Base-by-base conservation (phyloP, 768 basidiomycete species). In the Piloderma croceum region DNA sequence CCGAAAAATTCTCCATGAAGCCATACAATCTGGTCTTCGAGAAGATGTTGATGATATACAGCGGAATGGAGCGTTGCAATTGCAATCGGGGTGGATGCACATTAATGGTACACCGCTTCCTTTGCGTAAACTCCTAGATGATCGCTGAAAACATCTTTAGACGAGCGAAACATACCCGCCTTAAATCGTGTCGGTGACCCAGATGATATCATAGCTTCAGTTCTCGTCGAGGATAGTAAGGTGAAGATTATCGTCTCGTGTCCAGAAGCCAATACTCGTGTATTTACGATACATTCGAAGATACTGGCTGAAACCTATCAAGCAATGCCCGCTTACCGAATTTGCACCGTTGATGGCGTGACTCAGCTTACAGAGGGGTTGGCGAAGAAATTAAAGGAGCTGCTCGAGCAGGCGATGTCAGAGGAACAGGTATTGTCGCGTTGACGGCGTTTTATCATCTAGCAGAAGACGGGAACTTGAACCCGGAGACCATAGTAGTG, bases 81-180 rank as follows among this genome's bases (percentile, higher is more conserved):
- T 79, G 3, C 75, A 74, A 44, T 60, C 76, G 15, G 88, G 88
- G n/a, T 90, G 88, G 88, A 83, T 90, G 82, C 88, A 90, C 54
- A 79, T 90, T 34, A 76, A 88, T 32, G 75, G 75, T 71, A 42
- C 23, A 64, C 32, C 17, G 23, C 3, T 20, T 19, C 4, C 7
- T 33, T 34, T 13, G 4, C 10, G 17, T 19, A 29, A 15, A 22
- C 1, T 10, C 32, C 24, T 36, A 13, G 37, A 50, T 31, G 38
- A 22, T 22, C 27, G 6, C 24, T n/a, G n/a, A 31, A 38, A 25
- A 15, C 6, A 3, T 24, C 15, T 36, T 13, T 37, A 89, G 88
- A 90, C 53, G 67, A 70, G 34, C 73, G 88, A 31, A 90, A 90
- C 42, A 52, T 86, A 5, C 89, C 88, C 1, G 73, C 84, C 10